Evolutionary conservation across 2,329 filamentous ascomycete genomes (phyloP), one percentile per base, ranked within the genome.

Genomic region (Penicillium italicum): DNA sequence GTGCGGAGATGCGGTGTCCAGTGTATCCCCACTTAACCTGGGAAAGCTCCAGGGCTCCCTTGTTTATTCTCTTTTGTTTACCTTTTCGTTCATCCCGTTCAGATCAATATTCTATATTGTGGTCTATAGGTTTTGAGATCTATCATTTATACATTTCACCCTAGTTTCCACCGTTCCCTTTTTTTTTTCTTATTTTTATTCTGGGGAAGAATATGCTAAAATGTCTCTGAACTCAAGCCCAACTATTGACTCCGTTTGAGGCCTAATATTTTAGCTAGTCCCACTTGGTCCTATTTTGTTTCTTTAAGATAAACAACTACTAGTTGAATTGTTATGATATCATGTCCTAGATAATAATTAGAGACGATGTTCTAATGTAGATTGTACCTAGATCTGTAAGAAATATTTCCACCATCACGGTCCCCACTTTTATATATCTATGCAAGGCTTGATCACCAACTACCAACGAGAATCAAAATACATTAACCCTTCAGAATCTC

Each of bases 41-140:
- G 14, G 42, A 22, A 44, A 44, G 42, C 42, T 44, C 41, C 42
- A 28, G 10, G 24, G 51, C 51, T 50, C 52, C 48, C 53, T 51
- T 55, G 53, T 55, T 55, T 55, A 44, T 56, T 38, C 40, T 50
- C 53, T 42, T 33, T 50, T 49, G 49, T 50, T 48, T 48, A 57
- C 47, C 22, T 31, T 38, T 26, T 50, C 41, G 22, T 24, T 24
- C 24, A 24, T 3, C n/a, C 38, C 33, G 40, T 22, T 40, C 40
- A 31, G 44, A 42, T 53, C 22, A 11, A 26, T 24, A 41, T 41
- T 24, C 38, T 41, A n/a, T 37, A n/a, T 24, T 9, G 20, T 28
- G 10, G 10, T 38, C 30, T 38, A 38, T 4, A 48, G 1, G 4
- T 36, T 31, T 43, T 43, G 2, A 28, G 38, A 50, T 50, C 30